Conservation (phyloP, 495 filamentous ascomycete genomes). For the Copromyces sp. region DNA sequence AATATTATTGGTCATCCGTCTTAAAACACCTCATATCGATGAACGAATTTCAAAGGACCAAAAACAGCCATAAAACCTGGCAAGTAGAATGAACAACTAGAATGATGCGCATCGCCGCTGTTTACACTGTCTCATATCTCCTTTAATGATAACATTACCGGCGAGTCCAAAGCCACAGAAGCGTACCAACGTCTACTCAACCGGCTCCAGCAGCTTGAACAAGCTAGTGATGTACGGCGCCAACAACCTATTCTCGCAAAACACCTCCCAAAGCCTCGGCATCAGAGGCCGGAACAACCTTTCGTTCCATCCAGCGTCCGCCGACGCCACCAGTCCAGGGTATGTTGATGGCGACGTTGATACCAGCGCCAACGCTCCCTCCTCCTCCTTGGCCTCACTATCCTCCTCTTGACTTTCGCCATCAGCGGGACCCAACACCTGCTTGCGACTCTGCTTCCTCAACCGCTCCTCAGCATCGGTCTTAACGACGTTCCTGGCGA, state of each 20-base stretch:
- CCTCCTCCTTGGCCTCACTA: constrained; percentile 31
- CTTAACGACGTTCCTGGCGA: constrained; percentile 65
- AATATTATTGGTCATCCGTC: not conserved
- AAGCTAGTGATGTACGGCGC: constrained; percentile 21
- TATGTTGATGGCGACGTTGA: not conserved
- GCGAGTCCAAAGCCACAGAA: not conserved
- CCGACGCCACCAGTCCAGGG: constrained; percentile 3
- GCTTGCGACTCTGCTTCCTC: constrained; percentile 34
- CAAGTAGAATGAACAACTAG: not conserved
- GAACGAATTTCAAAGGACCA: not conserved
- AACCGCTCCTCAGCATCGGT: constrained; percentile 43
- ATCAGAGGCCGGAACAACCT: constrained; percentile 40
- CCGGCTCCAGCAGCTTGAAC: constrained; percentile 17
- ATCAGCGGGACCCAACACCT: not conserved
- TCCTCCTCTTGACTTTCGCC: constrained; percentile 5
- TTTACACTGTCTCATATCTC: not conserved
- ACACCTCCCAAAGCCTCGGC: constrained; percentile 39
- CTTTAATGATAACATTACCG: not conserved
- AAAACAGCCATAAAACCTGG: not conserved
- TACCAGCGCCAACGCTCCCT: not conserved
- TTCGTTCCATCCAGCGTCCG: constrained; percentile 36
- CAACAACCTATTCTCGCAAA: constrained; percentile 43
- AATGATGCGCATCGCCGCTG: not conserved
- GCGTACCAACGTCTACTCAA: not conserved
- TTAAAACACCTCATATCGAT: not conserved